A percentile compares a stretch with the other conserved stretches of the same genome.
Evolutionary conservation across 2,329 filamentous ascomycete genomes (phyloP).

Genomic region (Hypomyces rosellus): DNA sequence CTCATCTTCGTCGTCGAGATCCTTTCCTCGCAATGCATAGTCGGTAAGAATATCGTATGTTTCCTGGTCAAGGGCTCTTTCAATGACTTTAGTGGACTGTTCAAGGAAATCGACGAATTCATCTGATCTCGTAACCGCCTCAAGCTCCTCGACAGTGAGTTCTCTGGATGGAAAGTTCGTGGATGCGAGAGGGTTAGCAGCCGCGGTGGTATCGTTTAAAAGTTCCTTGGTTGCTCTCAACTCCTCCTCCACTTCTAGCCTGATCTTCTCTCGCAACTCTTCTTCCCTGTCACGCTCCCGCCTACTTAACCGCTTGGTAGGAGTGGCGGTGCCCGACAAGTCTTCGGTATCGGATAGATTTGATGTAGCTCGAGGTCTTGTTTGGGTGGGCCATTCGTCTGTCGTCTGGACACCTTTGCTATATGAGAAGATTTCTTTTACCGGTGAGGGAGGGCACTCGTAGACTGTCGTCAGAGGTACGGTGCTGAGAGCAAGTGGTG

Average conservation of each 20-base stretch:
- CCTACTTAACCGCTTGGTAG: constrained; percentile 70
- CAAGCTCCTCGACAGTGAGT: constrained; percentile 76
- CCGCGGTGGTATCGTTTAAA: constrained; percentile 37
- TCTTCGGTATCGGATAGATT: constrained; percentile 56
- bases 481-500: constrained; percentile 66
- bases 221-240: constrained; percentile 64
- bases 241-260: constrained; percentile 89
- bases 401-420: constrained; percentile 94
- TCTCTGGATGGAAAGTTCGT: constrained; percentile 71
- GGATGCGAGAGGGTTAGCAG: constrained; percentile 17
- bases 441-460: constrained; percentile 69
- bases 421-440: constrained; percentile 86
- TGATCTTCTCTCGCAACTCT: constrained; percentile 76
- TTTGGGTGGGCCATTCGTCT: constrained; percentile 60
- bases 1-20: constrained; percentile 76
- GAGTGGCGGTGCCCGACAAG: constrained; percentile 47
- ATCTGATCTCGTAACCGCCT: constrained; percentile 82
- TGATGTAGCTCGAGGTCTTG: constrained; percentile 38
- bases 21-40: constrained; percentile 76
- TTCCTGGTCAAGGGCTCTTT: constrained; percentile 88
- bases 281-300: constrained; percentile 80
- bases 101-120: constrained; percentile 96
- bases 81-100: constrained; percentile 92
- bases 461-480: constrained; percentile 69
- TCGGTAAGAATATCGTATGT: constrained; percentile 89